These are phyloP conservation scores for Rutstroemia sp. DNA, from an alignment of 2,329 filamentous ascomycete species.

Conservation along the genomic window DNA sequence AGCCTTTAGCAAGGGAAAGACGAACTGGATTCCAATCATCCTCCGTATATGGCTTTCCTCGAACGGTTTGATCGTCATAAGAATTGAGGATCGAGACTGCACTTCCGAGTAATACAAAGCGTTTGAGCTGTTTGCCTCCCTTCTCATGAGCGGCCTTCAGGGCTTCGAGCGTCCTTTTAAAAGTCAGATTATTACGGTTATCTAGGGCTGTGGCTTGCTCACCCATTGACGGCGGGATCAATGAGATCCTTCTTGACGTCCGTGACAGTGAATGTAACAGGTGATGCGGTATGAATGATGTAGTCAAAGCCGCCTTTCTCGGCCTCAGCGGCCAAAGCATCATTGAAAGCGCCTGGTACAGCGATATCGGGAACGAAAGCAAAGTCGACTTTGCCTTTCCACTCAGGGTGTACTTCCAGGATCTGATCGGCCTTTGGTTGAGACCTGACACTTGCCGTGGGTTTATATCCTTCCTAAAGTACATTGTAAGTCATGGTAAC, in stretches of 20 bases:
- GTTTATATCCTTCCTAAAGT: slow-evolving; percentile 8
- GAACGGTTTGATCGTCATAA: slow-evolving; percentile 46
- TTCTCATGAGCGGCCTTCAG: slow-evolving; percentile 59
- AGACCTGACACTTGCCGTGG: slow-evolving; percentile 33
- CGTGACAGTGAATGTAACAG: slow-evolving; percentile 27
- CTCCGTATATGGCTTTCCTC: slow-evolving; percentile 43
- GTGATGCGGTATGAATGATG: slow-evolving; percentile 63
- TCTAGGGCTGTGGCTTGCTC: not conserved
- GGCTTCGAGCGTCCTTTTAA: slow-evolving; percentile 52
- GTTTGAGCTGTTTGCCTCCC: slow-evolving; percentile 32
- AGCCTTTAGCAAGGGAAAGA: slow-evolving; percentile 20
- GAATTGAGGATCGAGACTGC: slow-evolving; percentile 54
- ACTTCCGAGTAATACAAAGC: slow-evolving; percentile 39
- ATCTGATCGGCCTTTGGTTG: slow-evolving; percentile 36
- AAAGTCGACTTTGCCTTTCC: slow-evolving; percentile 23
- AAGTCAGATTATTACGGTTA: not conserved
- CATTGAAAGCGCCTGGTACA: slow-evolving; percentile 57
- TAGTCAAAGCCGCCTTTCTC: slow-evolving; percentile 48
- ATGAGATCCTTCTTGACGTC: slow-evolving; percentile 35
- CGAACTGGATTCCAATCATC: slow-evolving; percentile 44
- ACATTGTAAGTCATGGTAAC: not conserved
- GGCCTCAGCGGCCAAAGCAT: slow-evolving; percentile 30
- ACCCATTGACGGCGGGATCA: slow-evolving; percentile 43
- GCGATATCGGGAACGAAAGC: slow-evolving; percentile 61
- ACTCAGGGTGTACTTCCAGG: slow-evolving; percentile 31